These are phyloP conservation scores for Xylaria bambusicola DNA, from an alignment of 495 filamentous ascomycete species.

Conservation along the genomic window DNA sequence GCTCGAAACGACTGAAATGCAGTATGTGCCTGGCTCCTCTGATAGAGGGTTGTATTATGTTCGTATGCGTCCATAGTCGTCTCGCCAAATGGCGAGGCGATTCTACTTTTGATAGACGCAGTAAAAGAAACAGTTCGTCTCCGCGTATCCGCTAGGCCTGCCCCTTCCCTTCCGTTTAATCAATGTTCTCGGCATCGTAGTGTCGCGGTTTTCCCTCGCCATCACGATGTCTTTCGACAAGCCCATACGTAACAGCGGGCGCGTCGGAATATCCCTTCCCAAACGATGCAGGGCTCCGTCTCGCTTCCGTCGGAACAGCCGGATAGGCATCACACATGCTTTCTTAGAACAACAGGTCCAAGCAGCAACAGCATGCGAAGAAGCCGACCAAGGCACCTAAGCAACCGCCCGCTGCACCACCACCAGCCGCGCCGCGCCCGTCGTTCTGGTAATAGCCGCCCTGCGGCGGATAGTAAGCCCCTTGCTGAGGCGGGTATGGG, in stretches of 20 bases:
- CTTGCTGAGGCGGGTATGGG: slow-evolving; percentile 23
- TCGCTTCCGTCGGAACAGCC: not conserved
- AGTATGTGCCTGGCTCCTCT: not conserved
- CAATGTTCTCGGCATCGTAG: not conserved
- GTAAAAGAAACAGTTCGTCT: not conserved
- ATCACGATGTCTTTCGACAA: too few relatives aligned
- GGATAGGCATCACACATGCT: not conserved
- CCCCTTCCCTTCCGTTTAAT: not conserved
- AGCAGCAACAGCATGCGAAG: slow-evolving; percentile 52
- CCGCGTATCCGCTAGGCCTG: not conserved
- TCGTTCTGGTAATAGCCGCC: slow-evolving; percentile 28
- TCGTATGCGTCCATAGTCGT: not conserved
- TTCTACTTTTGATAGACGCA: not conserved
- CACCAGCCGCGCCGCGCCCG: slow-evolving; percentile 19
- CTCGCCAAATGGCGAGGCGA: not conserved
- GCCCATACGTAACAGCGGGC: too few relatives aligned
- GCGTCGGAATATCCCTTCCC: too few relatives aligned
- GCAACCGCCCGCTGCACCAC: slow-evolving; percentile 27
- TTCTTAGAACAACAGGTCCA: slow-evolving; percentile 51
- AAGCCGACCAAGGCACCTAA: slow-evolving; percentile 39
- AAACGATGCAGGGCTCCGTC: not conserved
- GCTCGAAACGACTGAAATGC: not conserved
- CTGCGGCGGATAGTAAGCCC: slow-evolving; percentile 23
- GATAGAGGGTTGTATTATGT: not conserved
- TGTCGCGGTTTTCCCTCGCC: too few relatives aligned